Evolutionary conservation across 1,139 yeast species (phyloP).

Genomic region (Taiozyma onychis): DNA sequence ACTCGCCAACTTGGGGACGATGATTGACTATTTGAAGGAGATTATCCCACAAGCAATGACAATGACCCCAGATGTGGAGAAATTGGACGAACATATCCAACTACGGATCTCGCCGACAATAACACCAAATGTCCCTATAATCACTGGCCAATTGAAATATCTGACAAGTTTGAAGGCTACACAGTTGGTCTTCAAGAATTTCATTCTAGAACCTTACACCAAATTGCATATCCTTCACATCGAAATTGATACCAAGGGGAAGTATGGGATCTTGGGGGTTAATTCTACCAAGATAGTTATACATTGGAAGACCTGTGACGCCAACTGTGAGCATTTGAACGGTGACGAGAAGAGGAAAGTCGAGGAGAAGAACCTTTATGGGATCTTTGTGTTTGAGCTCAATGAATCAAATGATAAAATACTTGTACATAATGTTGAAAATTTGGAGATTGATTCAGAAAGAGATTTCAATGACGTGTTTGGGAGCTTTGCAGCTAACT

Average conservation of each 20-base stretch:
- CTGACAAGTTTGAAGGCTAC: constrained; percentile 43
- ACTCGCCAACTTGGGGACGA: constrained; percentile 56
- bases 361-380: constrained; percentile 27
- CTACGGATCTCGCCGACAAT: constrained; percentile 61
- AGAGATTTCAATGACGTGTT: constrained; percentile 7
- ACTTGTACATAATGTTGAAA: constrained; percentile 66
- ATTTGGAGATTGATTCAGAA: constrained; percentile 55
- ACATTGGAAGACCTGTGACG: constrained; percentile 56
- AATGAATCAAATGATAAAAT: constrained; percentile 51
- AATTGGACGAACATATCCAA: constrained; percentile 43
- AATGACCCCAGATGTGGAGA: constrained; percentile 41
- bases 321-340: constrained; percentile 8
- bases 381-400: constrained; percentile 73
- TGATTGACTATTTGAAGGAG: constrained; percentile 43
- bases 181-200: constrained; percentile 46
- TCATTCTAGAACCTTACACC: constrained; percentile 42
- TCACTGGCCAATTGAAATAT: constrained; percentile 56
- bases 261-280: constrained; percentile 22
- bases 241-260: constrained; percentile 18
- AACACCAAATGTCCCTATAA: constrained; percentile 50
- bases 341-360: neutral
- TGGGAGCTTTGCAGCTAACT: constrained; percentile 4
- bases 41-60: constrained; percentile 54
- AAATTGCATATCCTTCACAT: constrained; percentile 43
- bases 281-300: constrained; percentile 47